Evolutionary conservation across 73 alveolate species (phyloP).

Genomic region (Effrenium voratum): DNA sequence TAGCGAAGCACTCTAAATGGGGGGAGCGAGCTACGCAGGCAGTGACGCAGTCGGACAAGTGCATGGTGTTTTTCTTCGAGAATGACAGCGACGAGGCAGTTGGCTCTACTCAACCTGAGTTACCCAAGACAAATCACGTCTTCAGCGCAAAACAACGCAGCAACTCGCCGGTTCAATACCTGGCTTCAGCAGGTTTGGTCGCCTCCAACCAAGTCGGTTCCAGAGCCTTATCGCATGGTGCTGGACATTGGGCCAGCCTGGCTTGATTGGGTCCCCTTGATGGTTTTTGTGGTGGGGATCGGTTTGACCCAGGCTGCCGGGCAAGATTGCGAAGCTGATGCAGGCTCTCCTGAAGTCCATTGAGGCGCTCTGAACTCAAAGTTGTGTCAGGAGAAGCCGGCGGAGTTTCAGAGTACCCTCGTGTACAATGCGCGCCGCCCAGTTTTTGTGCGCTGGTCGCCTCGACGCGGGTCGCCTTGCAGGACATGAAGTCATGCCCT

Average conservation of each 20-base stretch:
- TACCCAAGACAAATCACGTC: too few species aligned
- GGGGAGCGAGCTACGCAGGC: constrained; percentile 8
- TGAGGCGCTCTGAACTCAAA: too few species aligned
- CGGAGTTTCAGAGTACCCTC: constrained; percentile 52
- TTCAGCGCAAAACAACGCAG: too few species aligned
- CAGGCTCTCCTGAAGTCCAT: constrained; percentile 6
- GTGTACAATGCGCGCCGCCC: constrained; percentile 53
- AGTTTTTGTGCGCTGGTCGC: neutral
- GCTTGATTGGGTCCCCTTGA: neutral
- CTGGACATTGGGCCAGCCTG: constrained; percentile 16
- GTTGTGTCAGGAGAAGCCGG: neutral
- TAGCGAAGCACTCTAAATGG: too few species aligned
- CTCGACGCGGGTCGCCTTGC: neutral
- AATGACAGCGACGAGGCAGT: constrained; percentile 33
- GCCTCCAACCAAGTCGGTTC: constrained; percentile 49
- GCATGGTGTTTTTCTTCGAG: constrained; percentile 63
- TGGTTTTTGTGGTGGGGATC: neutral
- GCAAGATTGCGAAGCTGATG: constrained; percentile 43
- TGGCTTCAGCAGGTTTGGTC: constrained; percentile 89
- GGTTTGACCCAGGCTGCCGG: constrained; percentile 27
- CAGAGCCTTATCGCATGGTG: constrained; percentile 36
- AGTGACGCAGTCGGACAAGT: constrained; percentile 73
- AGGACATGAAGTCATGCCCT: constrained; percentile 54
- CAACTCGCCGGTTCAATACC: too few species aligned
- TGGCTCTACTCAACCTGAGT: neutral